Evolutionary conservation across 441 rosid genomes (phyloP).

Genomic region (Cnidoscolus chayamansa): DNA sequence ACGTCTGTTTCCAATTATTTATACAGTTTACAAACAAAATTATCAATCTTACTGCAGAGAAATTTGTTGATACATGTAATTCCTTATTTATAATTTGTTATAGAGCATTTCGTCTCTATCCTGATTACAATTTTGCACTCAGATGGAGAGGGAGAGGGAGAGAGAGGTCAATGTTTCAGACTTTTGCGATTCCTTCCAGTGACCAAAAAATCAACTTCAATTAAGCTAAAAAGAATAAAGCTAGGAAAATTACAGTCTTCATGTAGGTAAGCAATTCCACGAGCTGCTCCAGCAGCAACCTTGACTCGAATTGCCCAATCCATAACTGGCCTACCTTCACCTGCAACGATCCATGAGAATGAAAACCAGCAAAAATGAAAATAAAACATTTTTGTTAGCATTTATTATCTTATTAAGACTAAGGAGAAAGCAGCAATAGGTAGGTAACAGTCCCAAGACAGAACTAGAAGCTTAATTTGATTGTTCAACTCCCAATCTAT

Average conservation of each 20-base stretch:
- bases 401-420: no score
- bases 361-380: no score
- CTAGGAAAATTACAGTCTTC: slow-evolving; percentile 73
- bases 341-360: slow-evolving; percentile 26
- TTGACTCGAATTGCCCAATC: slow-evolving; percentile 78
- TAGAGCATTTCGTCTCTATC: no score
- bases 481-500: neutral
- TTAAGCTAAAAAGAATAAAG: slow-evolving; percentile 7
- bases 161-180: neutral
- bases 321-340: slow-evolving; percentile 59
- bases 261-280: slow-evolving; percentile 90
- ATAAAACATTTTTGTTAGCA: no score
- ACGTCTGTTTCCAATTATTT: neutral
- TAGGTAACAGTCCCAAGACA: neutral
- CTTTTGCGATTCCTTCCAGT: neutral
- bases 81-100: no score
- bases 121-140: slow-evolving; percentile 1
- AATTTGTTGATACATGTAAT: neutral
- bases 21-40: slow-evolving; percentile 13
- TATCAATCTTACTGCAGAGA: neutral
- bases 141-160: neutral
- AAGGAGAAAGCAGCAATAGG: neutral
- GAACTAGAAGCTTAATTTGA: neutral
- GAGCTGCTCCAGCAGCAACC: slow-evolving; percentile 95
- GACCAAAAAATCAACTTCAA: slow-evolving; percentile 1